These are phyloP conservation scores for Beauveria sp. DNA, from an alignment of 2,329 filamentous ascomycete species.

Conservation along the genomic window DNA sequence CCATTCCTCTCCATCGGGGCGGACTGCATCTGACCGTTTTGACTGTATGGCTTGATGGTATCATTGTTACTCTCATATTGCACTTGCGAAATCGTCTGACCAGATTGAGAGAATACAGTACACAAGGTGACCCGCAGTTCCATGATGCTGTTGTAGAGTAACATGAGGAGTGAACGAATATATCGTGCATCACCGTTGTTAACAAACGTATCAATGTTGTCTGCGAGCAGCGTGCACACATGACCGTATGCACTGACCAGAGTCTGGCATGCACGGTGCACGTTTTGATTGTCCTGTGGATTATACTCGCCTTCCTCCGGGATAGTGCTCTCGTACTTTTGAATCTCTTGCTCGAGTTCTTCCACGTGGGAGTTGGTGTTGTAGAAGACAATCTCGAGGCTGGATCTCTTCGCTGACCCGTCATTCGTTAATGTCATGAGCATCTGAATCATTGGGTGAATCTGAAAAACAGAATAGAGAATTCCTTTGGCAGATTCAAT, in stretches of 20 bases:
- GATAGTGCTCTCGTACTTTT: conserved; percentile 47
- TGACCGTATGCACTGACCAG: conserved; percentile 58
- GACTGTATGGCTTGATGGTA: conserved; percentile 40
- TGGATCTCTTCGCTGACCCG: conserved; percentile 52
- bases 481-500: conserved; percentile 60
- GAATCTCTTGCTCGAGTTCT: conserved; percentile 57
- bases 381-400: conserved; percentile 60
- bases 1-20: conserved; percentile 7
- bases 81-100: conserved; percentile 13
- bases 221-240: conserved; percentile 52
- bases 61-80: conserved; percentile 27
- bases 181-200: conserved; percentile 60
- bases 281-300: conserved; percentile 52
- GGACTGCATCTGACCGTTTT: conserved; percentile 37
- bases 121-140: conserved; percentile 52
- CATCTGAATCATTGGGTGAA: conserved; percentile 61
- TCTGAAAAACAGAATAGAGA: conserved; percentile 59
- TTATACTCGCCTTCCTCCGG: conserved; percentile 37
- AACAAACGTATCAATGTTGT: conserved; percentile 57
- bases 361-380: conserved; percentile 61
- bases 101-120: conserved; percentile 22
- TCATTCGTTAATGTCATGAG: conserved; percentile 55
- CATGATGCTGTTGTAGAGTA: conserved; percentile 61
- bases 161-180: conserved; percentile 55
- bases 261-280: conserved; percentile 55